Conservation (phyloP, 208 protist genomes). For the Vickermania spadyakhi region DNA sequence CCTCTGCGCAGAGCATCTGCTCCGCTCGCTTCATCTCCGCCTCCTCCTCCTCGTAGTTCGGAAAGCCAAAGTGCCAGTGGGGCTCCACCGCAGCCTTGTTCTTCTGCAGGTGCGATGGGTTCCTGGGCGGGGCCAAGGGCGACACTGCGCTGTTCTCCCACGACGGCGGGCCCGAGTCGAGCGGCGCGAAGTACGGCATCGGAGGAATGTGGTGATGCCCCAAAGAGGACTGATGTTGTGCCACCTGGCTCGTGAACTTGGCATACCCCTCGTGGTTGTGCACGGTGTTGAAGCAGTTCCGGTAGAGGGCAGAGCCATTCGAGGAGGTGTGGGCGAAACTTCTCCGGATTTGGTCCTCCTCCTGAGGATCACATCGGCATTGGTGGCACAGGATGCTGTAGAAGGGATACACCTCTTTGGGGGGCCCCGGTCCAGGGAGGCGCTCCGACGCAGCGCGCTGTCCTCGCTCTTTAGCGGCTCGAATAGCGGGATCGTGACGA, state of each 20-base stretch:
- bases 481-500: background rate
- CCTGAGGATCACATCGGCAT: background rate
- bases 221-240: background rate
- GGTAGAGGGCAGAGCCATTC: constrained; percentile 19
- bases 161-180: background rate
- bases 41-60: constrained; percentile 2
- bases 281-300: constrained; percentile 19
- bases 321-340: background rate
- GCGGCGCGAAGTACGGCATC: background rate
- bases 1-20: background rate
- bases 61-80: constrained; percentile 4
- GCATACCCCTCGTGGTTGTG: constrained; percentile 23
- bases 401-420: constrained; percentile 25
- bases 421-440: constrained; percentile 16
- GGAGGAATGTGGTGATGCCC: background rate
- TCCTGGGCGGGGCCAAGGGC: background rate
- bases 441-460: constrained; percentile 4
- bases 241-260: background rate
- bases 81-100: background rate
- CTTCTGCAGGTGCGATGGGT: background rate
- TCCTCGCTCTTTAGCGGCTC: background rate
- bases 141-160: background rate
- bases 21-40: background rate
- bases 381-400: constrained; percentile 36
- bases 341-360: background rate